Base-by-base conservation (phyloP, 495 filamentous ascomycete species). In the Xylaria sp. region DNA sequence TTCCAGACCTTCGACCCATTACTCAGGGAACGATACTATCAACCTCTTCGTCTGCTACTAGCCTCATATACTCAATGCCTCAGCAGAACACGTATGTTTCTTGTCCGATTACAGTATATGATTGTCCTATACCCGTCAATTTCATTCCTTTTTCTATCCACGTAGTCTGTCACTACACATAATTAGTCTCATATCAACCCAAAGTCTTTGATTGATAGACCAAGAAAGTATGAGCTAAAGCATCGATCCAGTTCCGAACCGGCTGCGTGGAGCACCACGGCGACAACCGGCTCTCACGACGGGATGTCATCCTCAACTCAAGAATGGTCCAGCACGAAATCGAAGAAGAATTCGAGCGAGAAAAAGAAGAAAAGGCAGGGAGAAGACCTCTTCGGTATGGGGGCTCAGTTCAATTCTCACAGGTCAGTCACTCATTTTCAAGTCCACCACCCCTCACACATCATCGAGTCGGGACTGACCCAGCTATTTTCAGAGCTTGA, bases 351-450 rank as follows among this genome's bases (percentile, higher is more conserved):
- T 0, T 24, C 37, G 55, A 59, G 31, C 31, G n/a, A 59, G 55
- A 58, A 58, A 31, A 31, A 59, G 31, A 59, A 59, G 55, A 59
- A 59, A 31, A 59, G 37, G 19, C 55, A 59, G 55, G 8, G 37
- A 59, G 31, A 59, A 37, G 31, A 35, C 31, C 33, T 59, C 7
- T 59, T 59, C 19, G 55, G 1, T 2, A 37, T 59, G 0, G 55
- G 55, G 17, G 29, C 55, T 59, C 55, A 59, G 37, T 59, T 58
- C 17, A 24, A n/a, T 58, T 58, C 53, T 35, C 53, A 33, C 53
- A 35, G 53, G 53, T 58, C 31, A 58, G 53, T n/a, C 19, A 4
- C 53, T 58, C 2, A 58, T 58, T 9, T 26, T 53, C 26, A 1
- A 53, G 11, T 58, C 15, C 12, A 19, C 53, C 15, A n/a, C n/a